A percentile compares a stretch with the other conserved stretches of the same genome.
phyloP scores from a whole-genome alignment of 768 basidiomycete genomes.

The Amanita brunnescens region DNA sequence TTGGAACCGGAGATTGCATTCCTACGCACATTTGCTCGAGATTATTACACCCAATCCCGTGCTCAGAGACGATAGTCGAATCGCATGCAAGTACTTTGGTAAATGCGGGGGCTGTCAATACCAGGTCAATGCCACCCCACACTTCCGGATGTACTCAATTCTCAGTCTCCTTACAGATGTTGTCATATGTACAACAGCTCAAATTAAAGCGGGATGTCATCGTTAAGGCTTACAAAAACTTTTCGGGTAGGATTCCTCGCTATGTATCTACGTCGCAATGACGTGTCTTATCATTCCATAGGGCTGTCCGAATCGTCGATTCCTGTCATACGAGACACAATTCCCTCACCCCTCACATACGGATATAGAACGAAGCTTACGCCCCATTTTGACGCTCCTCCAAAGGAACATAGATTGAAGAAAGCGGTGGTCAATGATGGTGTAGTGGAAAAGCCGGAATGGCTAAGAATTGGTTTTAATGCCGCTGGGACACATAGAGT shows the following conservation, averaged over 20 bases:
- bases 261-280: neutral
- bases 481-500: constrained; percentile 61
- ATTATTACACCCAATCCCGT: constrained; percentile 54
- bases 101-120: constrained; percentile 91
- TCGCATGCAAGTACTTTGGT: constrained; percentile 83
- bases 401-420: constrained; percentile 27
- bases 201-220: constrained; percentile 82
- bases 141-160: too few species aligned
- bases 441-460: constrained; percentile 38
- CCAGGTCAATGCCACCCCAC: constrained; percentile 41
- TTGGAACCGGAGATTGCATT: constrained; percentile 61
- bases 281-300: constrained; percentile 16
- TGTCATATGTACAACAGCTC: constrained; percentile 82
- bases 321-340: constrained; percentile 63
- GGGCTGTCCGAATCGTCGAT: constrained; percentile 48
- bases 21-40: constrained; percentile 65
- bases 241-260: constrained; percentile 38
- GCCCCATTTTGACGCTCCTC: constrained; percentile 86
- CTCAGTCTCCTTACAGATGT: constrained; percentile 41
- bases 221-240: constrained; percentile 73
- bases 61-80: constrained; percentile 54
- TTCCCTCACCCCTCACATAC: constrained; percentile 85
- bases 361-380: constrained; percentile 96
- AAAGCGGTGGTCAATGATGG: constrained; percentile 11
- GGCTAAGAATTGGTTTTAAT: constrained; percentile 89